A percentile compares a stretch with the other conserved stretches of the same genome.
Conservation (phyloP, 768 basidiomycete genomes). For the Pleurotus citrinopileatus region DNA sequence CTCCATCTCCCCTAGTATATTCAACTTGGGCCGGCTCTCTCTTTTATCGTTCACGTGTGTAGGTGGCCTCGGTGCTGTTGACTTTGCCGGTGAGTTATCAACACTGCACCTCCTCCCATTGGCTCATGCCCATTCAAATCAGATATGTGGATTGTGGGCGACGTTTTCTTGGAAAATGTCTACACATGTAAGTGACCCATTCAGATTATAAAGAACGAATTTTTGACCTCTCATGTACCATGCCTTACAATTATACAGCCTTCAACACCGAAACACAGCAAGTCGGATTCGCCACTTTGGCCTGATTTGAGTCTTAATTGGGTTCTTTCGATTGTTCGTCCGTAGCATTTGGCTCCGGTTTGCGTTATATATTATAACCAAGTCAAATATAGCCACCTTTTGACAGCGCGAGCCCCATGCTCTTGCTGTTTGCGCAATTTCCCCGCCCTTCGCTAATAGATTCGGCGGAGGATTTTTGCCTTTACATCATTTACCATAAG, state of each 20-base stretch:
- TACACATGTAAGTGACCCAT: not conserved
- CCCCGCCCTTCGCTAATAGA: too few relatives aligned
- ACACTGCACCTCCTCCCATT: not conserved
- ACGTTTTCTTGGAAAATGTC: constrained; percentile 3
- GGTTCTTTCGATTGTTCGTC: too few relatives aligned
- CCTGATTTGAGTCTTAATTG: too few relatives aligned
- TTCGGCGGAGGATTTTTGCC: too few relatives aligned
- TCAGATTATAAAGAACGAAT: too few relatives aligned
- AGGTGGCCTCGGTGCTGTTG: constrained; percentile 51
- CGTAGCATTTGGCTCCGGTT: too few relatives aligned
- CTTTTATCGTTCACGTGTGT: constrained; percentile 42
- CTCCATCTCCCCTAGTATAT: constrained; percentile 12
- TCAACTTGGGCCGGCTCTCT: constrained; percentile 35
- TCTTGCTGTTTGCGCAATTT: too few relatives aligned
- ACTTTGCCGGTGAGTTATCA: constrained; percentile 16
- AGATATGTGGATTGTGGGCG: not conserved
- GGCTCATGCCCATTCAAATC: not conserved
- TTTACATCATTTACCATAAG: too few relatives aligned
- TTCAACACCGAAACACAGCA: constrained; percentile 1
- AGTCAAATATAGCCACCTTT: too few relatives aligned
- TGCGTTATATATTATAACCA: too few relatives aligned
- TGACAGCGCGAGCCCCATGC: too few relatives aligned
- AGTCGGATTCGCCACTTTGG: constrained; percentile 6
- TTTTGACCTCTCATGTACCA: not conserved
- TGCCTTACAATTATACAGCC: not conserved